Evolutionary conservation across 148 eudicot genomes (phyloP).

Genomic region (Fagopyrum esculentum): DNA sequence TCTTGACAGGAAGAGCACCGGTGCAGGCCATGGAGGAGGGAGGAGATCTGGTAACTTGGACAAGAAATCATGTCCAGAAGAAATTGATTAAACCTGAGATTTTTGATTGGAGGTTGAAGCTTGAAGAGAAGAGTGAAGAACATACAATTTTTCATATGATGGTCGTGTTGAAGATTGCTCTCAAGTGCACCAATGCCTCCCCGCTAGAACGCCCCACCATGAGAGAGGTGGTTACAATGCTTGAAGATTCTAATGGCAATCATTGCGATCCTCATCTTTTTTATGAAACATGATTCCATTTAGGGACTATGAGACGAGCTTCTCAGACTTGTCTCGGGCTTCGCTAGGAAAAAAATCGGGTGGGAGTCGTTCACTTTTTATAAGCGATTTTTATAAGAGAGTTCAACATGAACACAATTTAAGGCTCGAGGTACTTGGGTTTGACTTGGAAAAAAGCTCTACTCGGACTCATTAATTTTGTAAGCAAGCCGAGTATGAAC

Average conservation of each 20-base stretch:
- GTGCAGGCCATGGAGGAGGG: conserved; percentile 78
- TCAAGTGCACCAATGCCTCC: conserved; percentile 66
- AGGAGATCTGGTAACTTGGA: conserved; percentile 74
- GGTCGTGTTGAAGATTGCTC: conserved; percentile 61
- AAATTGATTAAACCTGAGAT: conserved; percentile 27
- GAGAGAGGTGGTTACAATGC: conserved; percentile 73
- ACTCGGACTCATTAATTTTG: too few relatives aligned
- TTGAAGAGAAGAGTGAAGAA: conserved; percentile 27
- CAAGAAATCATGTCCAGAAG: conserved; percentile 37
- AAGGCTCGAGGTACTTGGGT: too few relatives aligned
- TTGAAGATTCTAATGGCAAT: conserved; percentile 40
- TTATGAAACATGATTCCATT: background rate
- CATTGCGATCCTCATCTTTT: background rate
- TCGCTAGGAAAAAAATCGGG: too few relatives aligned
- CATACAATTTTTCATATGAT: conserved; percentile 42
- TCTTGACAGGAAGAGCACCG: conserved; percentile 70
- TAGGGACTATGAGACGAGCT: too few relatives aligned
- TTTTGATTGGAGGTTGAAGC: conserved; percentile 55
- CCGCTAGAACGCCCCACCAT: conserved; percentile 71
- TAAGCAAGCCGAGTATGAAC: too few relatives aligned
- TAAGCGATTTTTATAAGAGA: too few relatives aligned
- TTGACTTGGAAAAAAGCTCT: too few relatives aligned
- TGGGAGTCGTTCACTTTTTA: too few relatives aligned
- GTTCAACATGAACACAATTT: too few relatives aligned
- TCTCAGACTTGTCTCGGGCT: too few relatives aligned